Evolutionary conservation across 2,329 filamentous ascomycete genomes (phyloP).

Genomic region (Polytolypa hystricis): DNA sequence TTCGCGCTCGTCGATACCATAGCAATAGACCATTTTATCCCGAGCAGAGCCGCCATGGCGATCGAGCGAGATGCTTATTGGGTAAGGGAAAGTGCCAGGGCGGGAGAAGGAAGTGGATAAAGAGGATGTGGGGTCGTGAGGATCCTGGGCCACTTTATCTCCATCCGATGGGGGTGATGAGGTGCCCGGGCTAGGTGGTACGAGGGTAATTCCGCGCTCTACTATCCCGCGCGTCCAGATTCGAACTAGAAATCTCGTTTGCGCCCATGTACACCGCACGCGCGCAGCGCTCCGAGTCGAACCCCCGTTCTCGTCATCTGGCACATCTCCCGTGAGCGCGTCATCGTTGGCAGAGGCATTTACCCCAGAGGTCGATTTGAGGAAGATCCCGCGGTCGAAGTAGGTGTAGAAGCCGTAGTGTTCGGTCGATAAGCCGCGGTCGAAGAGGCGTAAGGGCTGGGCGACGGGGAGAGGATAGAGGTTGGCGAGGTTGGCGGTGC

Average conservation of each 20-base stretch:
- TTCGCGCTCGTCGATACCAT: constrained; percentile 40
- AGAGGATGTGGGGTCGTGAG: constrained; percentile 13
- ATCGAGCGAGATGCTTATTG: constrained; percentile 49
- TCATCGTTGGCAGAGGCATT: constrained; percentile 32
- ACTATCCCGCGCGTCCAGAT: constrained; percentile 48
- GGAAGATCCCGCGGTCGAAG: constrained; percentile 77
- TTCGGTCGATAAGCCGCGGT: constrained; percentile 67
- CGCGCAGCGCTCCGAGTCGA: constrained; percentile 35
- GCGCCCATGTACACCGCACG: constrained; percentile 46
- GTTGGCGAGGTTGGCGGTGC: constrained; percentile 59
- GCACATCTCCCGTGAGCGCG: constrained; percentile 27
- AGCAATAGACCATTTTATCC: constrained; percentile 51
- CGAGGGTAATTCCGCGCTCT: constrained; percentile 19
- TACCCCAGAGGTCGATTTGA: constrained; percentile 47
- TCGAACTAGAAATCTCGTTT: constrained; percentile 51
- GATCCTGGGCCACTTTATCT: constrained; percentile 8
- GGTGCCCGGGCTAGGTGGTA: constrained; percentile 10
- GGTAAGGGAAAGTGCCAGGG: constrained; percentile 51
- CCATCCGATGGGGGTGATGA: constrained; percentile 6
- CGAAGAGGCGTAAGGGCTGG: constrained; percentile 76
- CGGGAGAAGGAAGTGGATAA: constrained; percentile 28
- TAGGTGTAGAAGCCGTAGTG: constrained; percentile 93
- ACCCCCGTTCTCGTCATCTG: constrained; percentile 42
- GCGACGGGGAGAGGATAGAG: constrained; percentile 57
- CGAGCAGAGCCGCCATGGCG: constrained; percentile 45